Base-by-base conservation (phyloP, 108 stramenopile genomes). In the Stephanodiscus triporus region DNA sequence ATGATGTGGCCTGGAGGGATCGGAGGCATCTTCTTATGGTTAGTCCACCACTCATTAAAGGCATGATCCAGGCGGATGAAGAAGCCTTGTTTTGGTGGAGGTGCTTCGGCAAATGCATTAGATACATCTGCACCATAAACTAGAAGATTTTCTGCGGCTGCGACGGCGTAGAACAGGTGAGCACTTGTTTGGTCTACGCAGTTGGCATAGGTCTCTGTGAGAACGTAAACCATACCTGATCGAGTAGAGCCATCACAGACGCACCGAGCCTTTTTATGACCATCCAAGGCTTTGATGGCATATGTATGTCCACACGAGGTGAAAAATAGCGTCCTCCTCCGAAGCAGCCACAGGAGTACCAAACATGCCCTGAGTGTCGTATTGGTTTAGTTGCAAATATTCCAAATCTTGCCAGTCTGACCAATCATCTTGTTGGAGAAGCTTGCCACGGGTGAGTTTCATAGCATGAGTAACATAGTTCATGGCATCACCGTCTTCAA, bases 271-370 rank as follows among this genome's bases (percentile, higher is more conserved):
- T 55, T 55, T 24, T 55, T 55, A 24, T 20, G 54, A 11, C 23
- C 23, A 55, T 55, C 54, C 10, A 55, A 6, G 10, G 10, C 54
- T 24, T 55, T 55, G n/a, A 23, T 6, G 10, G 54, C 54, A 55
- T 55, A 19, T 23, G 54, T 55, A 19, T 23, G 54, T 55, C 54
- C 54, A 55, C 22, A 55, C 54, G 2, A 55, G 23, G 54, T 55
- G 19, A 55, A 55, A 55, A 19, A 23, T 11, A 19, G 54, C 54
- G 24, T 23, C 19, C 10, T 55, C 6, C 20, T 23, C 10, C 22
- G 54, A 55, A 55, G n/a, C 23, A 55, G 23, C 22, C 1, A 55
- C 54, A 23, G 54, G 54, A 23, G 20, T 24, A 11, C 23, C 23
- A 24, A 55, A 55, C 22, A 24, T 23, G 2, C n/a, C 10, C 54